A percentile compares a stretch with the other conserved stretches of the same genome.
phyloP scores from a whole-genome alignment of 106 monocot species.

The Alisma plantagoaquatica region DNA sequence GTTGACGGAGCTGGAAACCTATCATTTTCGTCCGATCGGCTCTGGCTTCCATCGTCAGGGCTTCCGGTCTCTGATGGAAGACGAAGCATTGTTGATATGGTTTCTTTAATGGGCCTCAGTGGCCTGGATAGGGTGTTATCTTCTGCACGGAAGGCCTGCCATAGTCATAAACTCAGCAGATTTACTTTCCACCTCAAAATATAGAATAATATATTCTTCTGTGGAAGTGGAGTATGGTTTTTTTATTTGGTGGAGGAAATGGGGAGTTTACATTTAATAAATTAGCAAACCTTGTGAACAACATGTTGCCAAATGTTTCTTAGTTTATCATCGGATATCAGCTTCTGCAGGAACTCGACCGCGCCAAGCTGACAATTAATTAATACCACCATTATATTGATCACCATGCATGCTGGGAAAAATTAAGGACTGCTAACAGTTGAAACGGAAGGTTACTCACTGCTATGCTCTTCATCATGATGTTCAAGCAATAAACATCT shows the following conservation, averaged over 20 bases:
- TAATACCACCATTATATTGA: no score
- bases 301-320: slow-evolving; percentile 89
- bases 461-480: slow-evolving; percentile 75
- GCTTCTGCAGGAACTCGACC: slow-evolving; percentile 77
- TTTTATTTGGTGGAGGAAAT: no score
- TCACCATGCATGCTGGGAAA: no score
- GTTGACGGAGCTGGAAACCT: slow-evolving; percentile 48
- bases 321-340: slow-evolving; percentile 74
- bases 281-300: slow-evolving; percentile 74
- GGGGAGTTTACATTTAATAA: no score
- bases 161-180: no score
- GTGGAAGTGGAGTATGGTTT: no score
- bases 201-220: no score
- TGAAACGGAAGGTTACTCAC: no score
- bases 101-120: slow-evolving; percentile 65
- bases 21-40: slow-evolving; percentile 6
- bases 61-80: slow-evolving; percentile 11
- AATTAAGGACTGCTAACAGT: no score
- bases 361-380: slow-evolving; percentile 61
- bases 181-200: no score
- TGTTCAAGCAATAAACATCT: slow-evolving; percentile 42
- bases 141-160: slow-evolving; percentile 74
- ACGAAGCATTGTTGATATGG: slow-evolving; percentile 42
- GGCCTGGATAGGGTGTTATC: slow-evolving; percentile 32
- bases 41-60: slow-evolving; percentile 10